These are phyloP conservation scores for slime mould (Dictyostelium discoideum) DNA, from an alignment of 78 protist genomes.

Conservation along the genomic window DNA sequence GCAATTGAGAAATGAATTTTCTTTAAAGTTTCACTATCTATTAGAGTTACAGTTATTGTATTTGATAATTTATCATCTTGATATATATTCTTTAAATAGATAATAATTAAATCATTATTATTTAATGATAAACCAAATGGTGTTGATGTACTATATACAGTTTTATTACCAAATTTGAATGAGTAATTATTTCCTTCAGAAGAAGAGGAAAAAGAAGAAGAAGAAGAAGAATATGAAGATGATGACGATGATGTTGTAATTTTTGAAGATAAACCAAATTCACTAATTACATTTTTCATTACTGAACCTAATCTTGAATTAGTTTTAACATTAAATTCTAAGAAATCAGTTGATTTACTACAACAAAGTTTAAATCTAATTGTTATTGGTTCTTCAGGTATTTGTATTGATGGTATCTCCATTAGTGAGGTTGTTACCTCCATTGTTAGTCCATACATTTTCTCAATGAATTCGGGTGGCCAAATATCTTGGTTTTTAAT, in stretches of 20 bases:
- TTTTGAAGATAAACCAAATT: not conserved
- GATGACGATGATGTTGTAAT: not conserved
- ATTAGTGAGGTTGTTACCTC: not conserved
- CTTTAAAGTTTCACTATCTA: not conserved
- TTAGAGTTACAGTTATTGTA: not conserved
- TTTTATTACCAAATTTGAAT: not conserved
- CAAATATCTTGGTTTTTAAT: not conserved
- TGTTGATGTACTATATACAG: slow-evolving; percentile 1
- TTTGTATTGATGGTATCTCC: not conserved
- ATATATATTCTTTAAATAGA: not conserved
- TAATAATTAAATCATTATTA: not conserved
- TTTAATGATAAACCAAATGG: not conserved
- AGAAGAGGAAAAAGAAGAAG: too few relatives aligned
- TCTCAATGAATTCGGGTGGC: not conserved
- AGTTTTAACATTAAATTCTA: not conserved
- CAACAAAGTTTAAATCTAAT: not conserved
- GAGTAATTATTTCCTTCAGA: not conserved
- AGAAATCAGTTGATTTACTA: not conserved
- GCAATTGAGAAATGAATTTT: not conserved
- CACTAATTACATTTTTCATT: not conserved
- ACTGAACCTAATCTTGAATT: not conserved
- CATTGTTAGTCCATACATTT: not conserved
- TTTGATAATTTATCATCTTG: not conserved
- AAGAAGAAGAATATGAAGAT: not conserved
- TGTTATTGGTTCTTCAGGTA: not conserved